Conservation (phyloP, 2,329 filamentous ascomycete species). For the Apiospora sp. region DNA sequence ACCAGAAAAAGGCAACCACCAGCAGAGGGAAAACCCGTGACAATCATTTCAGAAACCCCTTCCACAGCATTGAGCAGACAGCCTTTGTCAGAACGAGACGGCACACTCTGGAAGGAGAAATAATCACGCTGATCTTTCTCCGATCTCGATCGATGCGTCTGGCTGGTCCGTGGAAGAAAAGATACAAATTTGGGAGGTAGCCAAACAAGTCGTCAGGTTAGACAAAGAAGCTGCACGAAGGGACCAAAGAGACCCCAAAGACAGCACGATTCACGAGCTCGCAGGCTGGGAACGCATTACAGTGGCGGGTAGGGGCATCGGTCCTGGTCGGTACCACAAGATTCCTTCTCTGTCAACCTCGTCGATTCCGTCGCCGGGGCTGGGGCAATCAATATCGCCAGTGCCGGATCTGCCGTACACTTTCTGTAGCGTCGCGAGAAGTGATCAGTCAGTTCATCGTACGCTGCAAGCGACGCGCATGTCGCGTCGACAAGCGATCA, state of each 20-base stretch:
- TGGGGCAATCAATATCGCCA: not conserved
- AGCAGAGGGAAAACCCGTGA: not conserved
- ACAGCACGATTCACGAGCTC: not conserved
- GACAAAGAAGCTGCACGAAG: conserved; percentile 1
- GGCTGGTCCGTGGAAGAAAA: not conserved
- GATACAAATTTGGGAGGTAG: not conserved
- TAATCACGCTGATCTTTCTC: not conserved
- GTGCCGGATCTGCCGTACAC: not conserved
- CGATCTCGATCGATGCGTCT: not conserved
- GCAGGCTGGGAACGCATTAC: conserved; percentile 24
- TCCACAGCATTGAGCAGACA: not conserved
- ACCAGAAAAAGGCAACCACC: conserved; percentile 2
- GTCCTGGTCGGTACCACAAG: conserved; percentile 28
- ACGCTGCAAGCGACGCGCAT: not conserved
- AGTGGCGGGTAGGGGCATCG: conserved; percentile 26
- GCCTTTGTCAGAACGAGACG: not conserved
- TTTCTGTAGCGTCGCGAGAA: not conserved
- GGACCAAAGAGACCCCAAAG: not conserved
- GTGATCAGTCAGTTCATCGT: not conserved
- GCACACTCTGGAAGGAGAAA: not conserved
- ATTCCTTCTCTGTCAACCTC: conserved; percentile 24
- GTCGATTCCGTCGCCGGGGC: not conserved
- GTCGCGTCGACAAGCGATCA: not conserved
- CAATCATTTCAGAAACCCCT: not conserved
- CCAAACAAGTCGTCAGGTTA: conserved; percentile 1